phyloP scores from a whole-genome alignment of 768 basidiomycete genomes.

The Cytidiella melzeri region DNA sequence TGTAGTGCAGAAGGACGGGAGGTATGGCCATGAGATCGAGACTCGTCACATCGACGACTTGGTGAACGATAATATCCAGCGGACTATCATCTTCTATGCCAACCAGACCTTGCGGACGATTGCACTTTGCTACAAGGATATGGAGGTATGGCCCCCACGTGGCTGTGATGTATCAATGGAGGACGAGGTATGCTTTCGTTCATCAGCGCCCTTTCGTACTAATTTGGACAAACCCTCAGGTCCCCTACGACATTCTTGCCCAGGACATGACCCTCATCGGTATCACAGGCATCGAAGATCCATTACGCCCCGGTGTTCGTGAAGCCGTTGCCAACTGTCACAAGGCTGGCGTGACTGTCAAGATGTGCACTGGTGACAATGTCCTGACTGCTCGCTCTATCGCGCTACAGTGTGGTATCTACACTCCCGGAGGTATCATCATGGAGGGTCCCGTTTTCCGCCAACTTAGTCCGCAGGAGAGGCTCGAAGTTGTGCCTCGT shows the following conservation, averaged over 20 bases:
- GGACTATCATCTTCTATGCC: constrained; percentile 97
- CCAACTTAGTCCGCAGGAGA: constrained; percentile 60
- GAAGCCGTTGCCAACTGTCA: constrained; percentile 86
- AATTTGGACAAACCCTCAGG: constrained; percentile 30
- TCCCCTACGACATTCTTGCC: constrained; percentile 64
- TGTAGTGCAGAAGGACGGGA: constrained; percentile 39
- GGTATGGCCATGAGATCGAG: constrained; percentile 35
- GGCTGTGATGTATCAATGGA: constrained; percentile 34
- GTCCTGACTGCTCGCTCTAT: constrained; percentile 95
- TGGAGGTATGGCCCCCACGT: constrained; percentile 77
- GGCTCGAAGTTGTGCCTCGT: constrained; percentile 80
- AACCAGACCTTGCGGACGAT: constrained; percentile 94
- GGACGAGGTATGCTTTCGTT: constrained; percentile 43
- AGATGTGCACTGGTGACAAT: constrained; percentile 99
- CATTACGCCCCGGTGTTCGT: constrained; percentile 82
- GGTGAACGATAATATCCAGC: constrained; percentile 74
- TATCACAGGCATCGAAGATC: constrained; percentile 95
- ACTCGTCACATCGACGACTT: constrained; percentile 57
- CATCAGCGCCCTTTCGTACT: neutral
- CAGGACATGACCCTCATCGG: constrained; percentile 77
- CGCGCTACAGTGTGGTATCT: constrained; percentile 94
- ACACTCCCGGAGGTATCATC: constrained; percentile 87
- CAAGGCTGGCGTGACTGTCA: constrained; percentile 85
- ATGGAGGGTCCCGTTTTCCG: constrained; percentile 98
- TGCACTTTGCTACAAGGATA: constrained; percentile 89